Base-by-base conservation (phyloP, 805 yeast genomes). In the Lachancea meyersii region DNA sequence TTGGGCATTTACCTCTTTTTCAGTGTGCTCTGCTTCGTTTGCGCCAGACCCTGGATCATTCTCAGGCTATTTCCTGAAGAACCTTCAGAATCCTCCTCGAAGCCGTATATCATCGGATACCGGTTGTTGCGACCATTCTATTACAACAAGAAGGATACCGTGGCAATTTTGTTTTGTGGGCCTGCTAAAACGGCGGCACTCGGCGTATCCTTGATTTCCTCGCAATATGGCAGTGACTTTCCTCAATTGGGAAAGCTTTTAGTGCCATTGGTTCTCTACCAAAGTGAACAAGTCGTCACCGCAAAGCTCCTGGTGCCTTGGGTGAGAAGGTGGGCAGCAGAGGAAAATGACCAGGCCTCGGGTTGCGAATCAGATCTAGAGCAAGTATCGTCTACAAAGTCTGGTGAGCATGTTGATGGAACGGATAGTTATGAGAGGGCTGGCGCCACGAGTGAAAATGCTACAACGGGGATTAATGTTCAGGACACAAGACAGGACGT, bases 171-270 rank as follows among this genome's bases (percentile, higher is more conserved):
- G 82, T 72, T 86, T 46, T 86, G 95, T 63, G 95, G 95, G 9
- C 91, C 95, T 4, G 95, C 96, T 2, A 88, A 87, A 61, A 87
- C 96, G 1, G 96, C 95, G 0, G 96, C 96, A 0, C 68, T 87
- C 40, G 96, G 96, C 28, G 95, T 87, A 3, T 83, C 95, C 1
- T 68, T 87, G 39, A 71, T 83, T n/a, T 71, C 88, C 1, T 77
- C 91, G 0, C 91, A 84, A 59, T 87, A 86, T 58, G 94, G 94
- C 13, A 63, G 75, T 4, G 55, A 71, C 35, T 77, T 75, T 52
- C 68, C 72, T 8, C 69, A 77, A 50, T 65, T 86, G 48, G 96
- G 95, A 14, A 74, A 75, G 40, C 63, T 88, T 31, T 66, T 88
- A 32, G 88, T 86, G 14, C 91, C 96, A 0, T 70, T 88, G 55